Conservation (phyloP, 148 eudicot genomes). For the Arbutus unedo region DNA sequence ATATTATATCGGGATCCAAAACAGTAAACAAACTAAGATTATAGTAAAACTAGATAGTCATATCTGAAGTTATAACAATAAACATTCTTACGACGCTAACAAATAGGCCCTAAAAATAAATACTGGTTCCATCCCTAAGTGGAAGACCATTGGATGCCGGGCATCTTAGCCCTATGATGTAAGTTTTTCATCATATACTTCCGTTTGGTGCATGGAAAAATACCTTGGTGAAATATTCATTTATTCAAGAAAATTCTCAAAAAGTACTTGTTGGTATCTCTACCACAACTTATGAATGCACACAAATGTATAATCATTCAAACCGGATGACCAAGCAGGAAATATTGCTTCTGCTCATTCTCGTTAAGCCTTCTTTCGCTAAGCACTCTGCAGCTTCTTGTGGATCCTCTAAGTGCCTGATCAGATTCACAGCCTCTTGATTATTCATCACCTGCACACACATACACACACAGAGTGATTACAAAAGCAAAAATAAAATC, state of each 20-base stretch:
- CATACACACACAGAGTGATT: too few species aligned
- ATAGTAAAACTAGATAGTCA: too few species aligned
- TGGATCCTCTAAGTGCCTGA: conserved; percentile 74
- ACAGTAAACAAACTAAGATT: too few species aligned
- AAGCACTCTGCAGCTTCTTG: conserved; percentile 73
- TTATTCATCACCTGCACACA: conserved; percentile 56
- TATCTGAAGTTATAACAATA: too few species aligned
- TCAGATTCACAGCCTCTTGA: conserved; percentile 78
- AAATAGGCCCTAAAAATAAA: too few species aligned
- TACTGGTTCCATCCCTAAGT: too few species aligned
- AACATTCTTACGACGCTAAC: too few species aligned
- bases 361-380: conserved; percentile 56
- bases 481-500: not conserved
- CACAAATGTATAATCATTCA: conserved; percentile 27
- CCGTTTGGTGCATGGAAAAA: not conserved
- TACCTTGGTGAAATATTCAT: not conserved
- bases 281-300: not conserved
- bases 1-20: too few species aligned
- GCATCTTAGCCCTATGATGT: not conserved
- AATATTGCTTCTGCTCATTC: conserved; percentile 59
- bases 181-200: not conserved
- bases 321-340: conserved; percentile 61
- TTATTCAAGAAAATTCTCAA: not conserved
- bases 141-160: too few species aligned
- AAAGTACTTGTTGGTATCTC: not conserved